Evolutionary conservation across 2,329 filamentous ascomycete genomes (phyloP).

Genomic region (Ophiostoma populinum): DNA sequence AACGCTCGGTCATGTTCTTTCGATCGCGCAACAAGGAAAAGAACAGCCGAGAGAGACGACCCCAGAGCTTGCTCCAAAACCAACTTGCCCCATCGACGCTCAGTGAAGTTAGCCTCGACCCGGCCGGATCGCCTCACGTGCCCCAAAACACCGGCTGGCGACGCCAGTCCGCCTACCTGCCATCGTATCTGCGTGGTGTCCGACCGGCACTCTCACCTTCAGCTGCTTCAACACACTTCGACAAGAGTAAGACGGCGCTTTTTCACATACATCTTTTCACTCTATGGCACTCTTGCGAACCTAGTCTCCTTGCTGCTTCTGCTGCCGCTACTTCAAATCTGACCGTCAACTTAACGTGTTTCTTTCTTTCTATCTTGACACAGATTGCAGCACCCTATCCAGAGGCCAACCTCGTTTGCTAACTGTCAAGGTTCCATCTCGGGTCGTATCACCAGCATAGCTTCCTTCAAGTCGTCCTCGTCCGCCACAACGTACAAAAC

Average conservation of each 20-base stretch:
- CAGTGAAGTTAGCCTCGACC: too few species aligned
- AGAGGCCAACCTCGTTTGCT: not conserved
- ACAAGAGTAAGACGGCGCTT: constrained; percentile 18
- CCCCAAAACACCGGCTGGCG: constrained; percentile 10
- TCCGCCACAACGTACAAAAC: constrained; percentile 22
- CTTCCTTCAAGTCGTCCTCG: constrained; percentile 22
- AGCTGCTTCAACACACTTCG: constrained; percentile 13
- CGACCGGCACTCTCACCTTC: constrained; percentile 12
- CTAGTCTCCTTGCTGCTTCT: not conserved
- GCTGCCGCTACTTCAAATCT: not conserved
- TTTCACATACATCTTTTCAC: not conserved
- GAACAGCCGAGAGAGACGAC: too few species aligned
- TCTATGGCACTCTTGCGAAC: not conserved
- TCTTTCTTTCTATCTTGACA: too few species aligned
- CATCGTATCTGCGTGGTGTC: constrained; percentile 13
- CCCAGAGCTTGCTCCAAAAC: too few species aligned
- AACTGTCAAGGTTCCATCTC: constrained; percentile 7
- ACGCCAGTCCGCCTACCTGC: constrained; percentile 12
- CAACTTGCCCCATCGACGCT: too few species aligned
- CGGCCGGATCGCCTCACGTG: constrained; percentile 1
- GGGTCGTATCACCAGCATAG: constrained; percentile 19
- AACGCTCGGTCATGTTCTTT: too few species aligned
- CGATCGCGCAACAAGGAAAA: too few species aligned
- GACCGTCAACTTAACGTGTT: not conserved
- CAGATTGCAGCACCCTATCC: not conserved